Percentiles rank a stretch among this genome's conserved stretches.
These are phyloP conservation scores for Astrocystis sublimbata DNA, from an alignment of 495 filamentous ascomycete genomes.

Conservation along the genomic window DNA sequence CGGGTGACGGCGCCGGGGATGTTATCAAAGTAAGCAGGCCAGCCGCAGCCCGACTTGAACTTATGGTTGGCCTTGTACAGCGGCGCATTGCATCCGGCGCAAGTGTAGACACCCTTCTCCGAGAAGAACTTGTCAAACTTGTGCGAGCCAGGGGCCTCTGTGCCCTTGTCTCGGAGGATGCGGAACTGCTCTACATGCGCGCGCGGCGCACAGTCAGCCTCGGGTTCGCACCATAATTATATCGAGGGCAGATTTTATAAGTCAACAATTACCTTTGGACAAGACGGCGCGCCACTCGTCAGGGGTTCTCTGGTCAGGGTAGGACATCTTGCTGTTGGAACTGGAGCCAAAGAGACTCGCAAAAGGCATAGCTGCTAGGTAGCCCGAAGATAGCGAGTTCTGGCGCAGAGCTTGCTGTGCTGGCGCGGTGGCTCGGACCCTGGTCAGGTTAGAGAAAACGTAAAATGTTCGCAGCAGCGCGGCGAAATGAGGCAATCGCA, in stretches of 20 bases:
- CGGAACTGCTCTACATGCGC: slow-evolving; percentile 84
- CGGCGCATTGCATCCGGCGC: slow-evolving; percentile 81
- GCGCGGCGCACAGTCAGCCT: not conserved
- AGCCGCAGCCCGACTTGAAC: slow-evolving; percentile 94
- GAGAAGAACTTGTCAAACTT: slow-evolving; percentile 85
- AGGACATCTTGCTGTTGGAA: slow-evolving; percentile 65
- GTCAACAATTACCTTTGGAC: slow-evolving; percentile 65
- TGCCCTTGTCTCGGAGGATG: slow-evolving; percentile 86
- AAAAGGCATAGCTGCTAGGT: slow-evolving; percentile 63
- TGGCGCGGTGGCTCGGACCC: slow-evolving; percentile 33
- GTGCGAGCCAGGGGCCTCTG: slow-evolving; percentile 76
- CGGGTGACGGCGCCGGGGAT: slow-evolving; percentile 85
- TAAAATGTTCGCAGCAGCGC: slow-evolving; percentile 54
- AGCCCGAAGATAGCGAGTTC: slow-evolving; percentile 14
- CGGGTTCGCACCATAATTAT: not conserved
- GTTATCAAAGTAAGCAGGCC: slow-evolving; percentile 96
- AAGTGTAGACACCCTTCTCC: slow-evolving; percentile 73
- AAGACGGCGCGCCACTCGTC: slow-evolving; percentile 89
- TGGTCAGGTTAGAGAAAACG: slow-evolving; percentile 37
- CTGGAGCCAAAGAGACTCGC: slow-evolving; percentile 73
- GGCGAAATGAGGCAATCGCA: slow-evolving; percentile 58
- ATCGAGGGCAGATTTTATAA: not conserved
- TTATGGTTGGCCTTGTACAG: slow-evolving; percentile 90
- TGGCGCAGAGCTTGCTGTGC: slow-evolving; percentile 10
- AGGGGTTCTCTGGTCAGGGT: slow-evolving; percentile 74